A percentile compares a stretch with the other conserved stretches of the same genome.
Evolutionary conservation across 176 grass and related monocot genomes (phyloP).

Genomic region (Oryza coarctata): DNA sequence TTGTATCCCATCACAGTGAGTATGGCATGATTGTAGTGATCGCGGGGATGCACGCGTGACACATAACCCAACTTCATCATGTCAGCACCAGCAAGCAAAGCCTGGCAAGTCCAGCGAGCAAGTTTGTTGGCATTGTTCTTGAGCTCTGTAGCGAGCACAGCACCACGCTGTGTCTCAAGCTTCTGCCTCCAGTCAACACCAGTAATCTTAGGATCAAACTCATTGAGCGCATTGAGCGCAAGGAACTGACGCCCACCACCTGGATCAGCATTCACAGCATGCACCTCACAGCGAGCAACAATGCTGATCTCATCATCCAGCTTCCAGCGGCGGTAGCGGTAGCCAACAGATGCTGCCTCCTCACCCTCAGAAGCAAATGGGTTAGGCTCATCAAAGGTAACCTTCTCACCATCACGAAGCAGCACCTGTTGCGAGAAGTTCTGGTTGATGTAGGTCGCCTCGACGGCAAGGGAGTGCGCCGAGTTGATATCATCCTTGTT

Average conservation of each 20-base stretch:
- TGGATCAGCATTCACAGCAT: slow-evolving; percentile 47
- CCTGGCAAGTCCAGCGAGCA: slow-evolving; percentile 79
- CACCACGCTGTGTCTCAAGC: slow-evolving; percentile 78
- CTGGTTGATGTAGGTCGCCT: slow-evolving; percentile 92
- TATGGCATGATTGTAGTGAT: slow-evolving; percentile 72
- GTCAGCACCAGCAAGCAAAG: slow-evolving; percentile 71
- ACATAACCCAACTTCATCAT: slow-evolving; percentile 88
- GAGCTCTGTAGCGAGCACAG: slow-evolving; percentile 84
- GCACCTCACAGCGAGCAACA: slow-evolving; percentile 80
- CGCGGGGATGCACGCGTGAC: slow-evolving; percentile 65
- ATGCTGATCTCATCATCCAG: slow-evolving; percentile 63
- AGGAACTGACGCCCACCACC: slow-evolving; percentile 63
- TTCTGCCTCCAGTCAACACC: slow-evolving; percentile 86
- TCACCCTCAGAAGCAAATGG: slow-evolving; percentile 67
- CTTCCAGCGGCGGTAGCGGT: slow-evolving; percentile 83
- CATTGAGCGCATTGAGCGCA: slow-evolving; percentile 68
- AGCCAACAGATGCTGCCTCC: slow-evolving; percentile 67
- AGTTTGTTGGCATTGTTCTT: slow-evolving; percentile 95
- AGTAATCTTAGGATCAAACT: slow-evolving; percentile 84
- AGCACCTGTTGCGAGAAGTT: slow-evolving; percentile 87
- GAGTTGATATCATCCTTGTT: slow-evolving; percentile 90
- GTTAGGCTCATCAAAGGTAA: slow-evolving; percentile 80
- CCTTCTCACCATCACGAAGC: slow-evolving; percentile 59
- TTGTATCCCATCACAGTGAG: slow-evolving; percentile 81
- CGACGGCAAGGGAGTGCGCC: slow-evolving; percentile 54